These are phyloP conservation scores for Arachis hypogaea DNA, from an alignment of 306 rosid genomes.

Conservation along the genomic window DNA sequence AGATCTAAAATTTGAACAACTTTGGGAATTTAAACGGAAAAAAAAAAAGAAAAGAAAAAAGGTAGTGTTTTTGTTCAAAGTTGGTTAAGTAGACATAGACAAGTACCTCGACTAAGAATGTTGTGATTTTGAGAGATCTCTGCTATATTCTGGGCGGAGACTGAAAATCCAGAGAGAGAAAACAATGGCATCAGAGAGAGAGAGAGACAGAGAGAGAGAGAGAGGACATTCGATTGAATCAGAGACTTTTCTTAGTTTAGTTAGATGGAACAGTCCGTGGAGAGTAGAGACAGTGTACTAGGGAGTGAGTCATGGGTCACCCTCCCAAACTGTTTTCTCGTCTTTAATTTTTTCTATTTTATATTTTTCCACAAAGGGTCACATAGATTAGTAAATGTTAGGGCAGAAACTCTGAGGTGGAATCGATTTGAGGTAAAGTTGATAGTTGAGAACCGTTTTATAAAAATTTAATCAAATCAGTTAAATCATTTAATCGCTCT, in stretches of 20 bases:
- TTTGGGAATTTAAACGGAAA: conserved; percentile 34
- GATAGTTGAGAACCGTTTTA: too few species aligned
- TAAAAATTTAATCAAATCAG: too few species aligned
- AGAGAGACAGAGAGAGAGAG: conserved; percentile 36
- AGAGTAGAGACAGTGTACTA: not conserved
- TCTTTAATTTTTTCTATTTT: not conserved
- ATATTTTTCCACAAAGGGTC: not conserved
- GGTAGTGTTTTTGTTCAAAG: conserved; percentile 20
- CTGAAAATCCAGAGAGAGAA: conserved; percentile 10
- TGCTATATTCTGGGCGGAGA: conserved; percentile 3
- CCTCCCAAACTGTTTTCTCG: not conserved
- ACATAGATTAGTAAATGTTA: too few species aligned
- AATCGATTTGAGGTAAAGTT: too few species aligned
- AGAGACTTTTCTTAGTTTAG: conserved; percentile 3
- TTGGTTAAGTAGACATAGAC: conserved; percentile 36
- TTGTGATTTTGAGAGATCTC: conserved; percentile 40
- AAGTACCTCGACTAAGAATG: conserved; percentile 42
- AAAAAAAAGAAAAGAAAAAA: not conserved
- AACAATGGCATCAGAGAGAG: not conserved
- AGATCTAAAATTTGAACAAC: conserved; percentile 44
- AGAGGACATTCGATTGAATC: conserved; percentile 12
- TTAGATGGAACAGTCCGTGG: conserved; percentile 15
- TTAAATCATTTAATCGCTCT: too few species aligned
- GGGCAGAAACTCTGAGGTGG: too few species aligned
- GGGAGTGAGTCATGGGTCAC: conserved; percentile 32